Conservation (phyloP, 495 filamentous ascomycete genomes). For the Penicillium argentinense region DNA sequence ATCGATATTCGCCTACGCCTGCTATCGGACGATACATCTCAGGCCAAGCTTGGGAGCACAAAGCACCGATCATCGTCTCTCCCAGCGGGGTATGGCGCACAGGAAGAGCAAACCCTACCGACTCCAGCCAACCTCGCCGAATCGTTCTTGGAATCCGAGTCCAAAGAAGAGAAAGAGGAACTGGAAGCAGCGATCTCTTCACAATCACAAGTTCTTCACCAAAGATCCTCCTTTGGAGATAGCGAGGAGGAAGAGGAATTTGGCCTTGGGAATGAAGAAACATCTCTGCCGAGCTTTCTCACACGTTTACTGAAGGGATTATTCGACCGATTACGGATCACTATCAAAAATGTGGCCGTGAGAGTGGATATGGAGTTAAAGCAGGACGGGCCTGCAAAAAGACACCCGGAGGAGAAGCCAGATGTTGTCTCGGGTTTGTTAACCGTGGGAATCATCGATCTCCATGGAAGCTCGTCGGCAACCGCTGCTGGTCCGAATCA, state of each 20-base stretch:
- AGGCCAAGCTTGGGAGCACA: slow-evolving; percentile 9
- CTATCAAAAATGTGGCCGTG: slow-evolving; percentile 65
- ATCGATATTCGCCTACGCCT: slow-evolving; percentile 63
- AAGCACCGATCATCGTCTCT: not conserved
- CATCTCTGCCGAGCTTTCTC: slow-evolving; percentile 79
- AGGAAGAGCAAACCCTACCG: slow-evolving; percentile 49
- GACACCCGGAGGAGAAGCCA: slow-evolving; percentile 40
- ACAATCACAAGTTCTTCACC: slow-evolving; percentile 50
- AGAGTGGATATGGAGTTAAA: slow-evolving; percentile 59
- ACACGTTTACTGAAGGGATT: slow-evolving; percentile 81
- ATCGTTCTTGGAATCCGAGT: slow-evolving; percentile 83
- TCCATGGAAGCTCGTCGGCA: slow-evolving; percentile 64
- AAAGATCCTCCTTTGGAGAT: slow-evolving; percentile 51
- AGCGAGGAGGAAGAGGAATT: slow-evolving; percentile 65
- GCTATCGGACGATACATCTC: slow-evolving; percentile 28
- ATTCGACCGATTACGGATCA: slow-evolving; percentile 72
- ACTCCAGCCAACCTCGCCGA: slow-evolving; percentile 81
- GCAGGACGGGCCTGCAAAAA: slow-evolving; percentile 41
- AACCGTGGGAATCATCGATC: slow-evolving; percentile 61
- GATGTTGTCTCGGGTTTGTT: slow-evolving; percentile 63
- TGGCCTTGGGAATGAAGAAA: slow-evolving; percentile 66
- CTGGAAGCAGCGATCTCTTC: slow-evolving; percentile 74
- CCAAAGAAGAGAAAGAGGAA: slow-evolving; percentile 68
- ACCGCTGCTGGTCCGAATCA: slow-evolving; percentile 28
- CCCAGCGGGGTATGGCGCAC: slow-evolving; percentile 8